Conservation (phyloP, 2,329 filamentous ascomycete species). For the Akanthomyces lecanii region DNA sequence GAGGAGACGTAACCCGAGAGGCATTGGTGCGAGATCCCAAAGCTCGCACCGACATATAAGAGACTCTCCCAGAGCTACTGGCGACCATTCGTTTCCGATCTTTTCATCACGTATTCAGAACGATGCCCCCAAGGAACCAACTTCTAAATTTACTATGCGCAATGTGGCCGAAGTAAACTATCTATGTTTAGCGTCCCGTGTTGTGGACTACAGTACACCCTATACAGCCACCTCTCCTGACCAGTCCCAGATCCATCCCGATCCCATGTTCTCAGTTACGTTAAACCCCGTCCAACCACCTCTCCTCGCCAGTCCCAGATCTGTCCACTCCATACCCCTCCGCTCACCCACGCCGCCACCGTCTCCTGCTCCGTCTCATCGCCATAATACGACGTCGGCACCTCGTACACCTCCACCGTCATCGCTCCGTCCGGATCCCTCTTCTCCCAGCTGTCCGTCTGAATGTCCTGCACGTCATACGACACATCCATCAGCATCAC, state of each 20-base stretch:
- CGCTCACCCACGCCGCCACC: conserved; percentile 39
- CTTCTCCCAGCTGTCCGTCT: conserved; percentile 30
- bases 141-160: too few species aligned
- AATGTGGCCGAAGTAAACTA: background rate
- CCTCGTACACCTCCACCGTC: conserved; percentile 36
- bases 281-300: conserved; percentile 14
- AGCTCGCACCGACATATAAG: too few species aligned
- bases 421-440: conserved; percentile 35
- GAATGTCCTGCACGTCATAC: conserved; percentile 25
- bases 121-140: too few species aligned
- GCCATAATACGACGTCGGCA: conserved; percentile 37
- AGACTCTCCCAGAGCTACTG: too few species aligned
- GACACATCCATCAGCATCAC: conserved; percentile 32
- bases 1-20: too few species aligned
- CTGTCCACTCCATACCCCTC: conserved; percentile 37
- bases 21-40: too few species aligned
- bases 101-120: too few species aligned
- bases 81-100: too few species aligned
- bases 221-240: conserved; percentile 21
- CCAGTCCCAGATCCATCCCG: conserved; percentile 38
- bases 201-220: too few species aligned
- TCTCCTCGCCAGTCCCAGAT: conserved; percentile 34
- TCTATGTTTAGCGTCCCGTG: background rate
- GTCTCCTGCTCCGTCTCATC: conserved; percentile 34
- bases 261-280: background rate